phyloP scores from a whole-genome alignment of 2,329 filamentous ascomycete species.

The Fonsecaea erecta region DNA sequence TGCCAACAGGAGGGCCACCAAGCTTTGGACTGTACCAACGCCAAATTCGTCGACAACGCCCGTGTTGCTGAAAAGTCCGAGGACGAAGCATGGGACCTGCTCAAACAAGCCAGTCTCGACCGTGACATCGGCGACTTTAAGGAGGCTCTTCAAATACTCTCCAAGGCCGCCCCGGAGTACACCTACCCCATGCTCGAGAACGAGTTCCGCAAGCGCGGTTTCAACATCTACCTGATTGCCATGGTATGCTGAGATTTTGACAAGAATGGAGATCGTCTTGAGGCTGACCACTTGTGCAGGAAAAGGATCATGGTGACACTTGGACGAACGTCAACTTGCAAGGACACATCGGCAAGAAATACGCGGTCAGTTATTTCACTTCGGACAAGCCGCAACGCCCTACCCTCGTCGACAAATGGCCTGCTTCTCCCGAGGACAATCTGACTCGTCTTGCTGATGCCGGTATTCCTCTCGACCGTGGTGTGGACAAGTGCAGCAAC shows the following conservation, averaged over 20 bases:
- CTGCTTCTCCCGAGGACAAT: constrained; percentile 55
- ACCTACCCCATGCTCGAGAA: constrained; percentile 57
- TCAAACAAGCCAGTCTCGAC: constrained; percentile 55
- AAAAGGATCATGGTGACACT: constrained; percentile 48
- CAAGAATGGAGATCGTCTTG: not conserved
- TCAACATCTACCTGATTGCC: constrained; percentile 59
- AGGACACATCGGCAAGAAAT: constrained; percentile 58
- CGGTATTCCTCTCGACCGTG: constrained; percentile 56
- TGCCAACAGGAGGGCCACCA: constrained; percentile 54
- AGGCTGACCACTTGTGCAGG: constrained; percentile 39
- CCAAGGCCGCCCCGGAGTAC: constrained; percentile 53
- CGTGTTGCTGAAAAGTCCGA: constrained; percentile 53
- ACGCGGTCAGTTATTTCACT: constrained; percentile 56
- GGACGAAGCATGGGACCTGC: constrained; percentile 55
- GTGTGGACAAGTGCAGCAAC: constrained; percentile 57
- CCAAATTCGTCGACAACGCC: constrained; percentile 51
- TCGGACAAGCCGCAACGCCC: constrained; percentile 53
- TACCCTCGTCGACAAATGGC: constrained; percentile 56
- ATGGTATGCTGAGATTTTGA: constrained; percentile 44
- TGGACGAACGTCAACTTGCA: constrained; percentile 59
- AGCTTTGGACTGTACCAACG: constrained; percentile 51
- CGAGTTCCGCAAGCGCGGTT: constrained; percentile 54
- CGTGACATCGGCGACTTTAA: constrained; percentile 59
- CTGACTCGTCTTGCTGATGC: constrained; percentile 57
- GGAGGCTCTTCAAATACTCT: constrained; percentile 56